Conservation (phyloP, 2,329 filamentous ascomycete species). For the Xylaria sp. region DNA sequence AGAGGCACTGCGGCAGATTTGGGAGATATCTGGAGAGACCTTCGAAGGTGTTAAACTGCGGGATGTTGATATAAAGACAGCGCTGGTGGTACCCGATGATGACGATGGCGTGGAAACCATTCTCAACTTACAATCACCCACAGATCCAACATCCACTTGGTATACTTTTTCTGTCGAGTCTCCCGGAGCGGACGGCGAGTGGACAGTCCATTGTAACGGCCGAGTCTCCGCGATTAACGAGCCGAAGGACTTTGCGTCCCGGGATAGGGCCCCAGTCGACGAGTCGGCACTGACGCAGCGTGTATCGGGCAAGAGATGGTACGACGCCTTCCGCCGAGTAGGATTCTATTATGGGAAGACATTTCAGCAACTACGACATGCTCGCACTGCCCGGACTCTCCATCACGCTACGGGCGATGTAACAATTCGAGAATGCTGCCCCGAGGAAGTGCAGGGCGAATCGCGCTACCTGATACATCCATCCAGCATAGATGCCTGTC, state of each 20-base stretch:
- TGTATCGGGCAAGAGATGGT: constrained; percentile 45
- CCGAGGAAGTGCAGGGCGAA: constrained; percentile 45
- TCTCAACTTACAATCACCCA: constrained; percentile 40
- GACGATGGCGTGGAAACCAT: constrained; percentile 48
- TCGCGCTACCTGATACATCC: constrained; percentile 55
- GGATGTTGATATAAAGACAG: constrained; percentile 47
- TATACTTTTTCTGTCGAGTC: constrained; percentile 38
- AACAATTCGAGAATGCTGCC: constrained; percentile 26
- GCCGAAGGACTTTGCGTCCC: background rate
- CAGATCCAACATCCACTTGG: constrained; percentile 27
- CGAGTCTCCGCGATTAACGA: constrained; percentile 21
- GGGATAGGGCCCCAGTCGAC: constrained; percentile 17
- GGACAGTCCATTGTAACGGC: constrained; percentile 35
- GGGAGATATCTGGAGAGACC: constrained; percentile 33
- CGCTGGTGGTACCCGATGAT: constrained; percentile 46
- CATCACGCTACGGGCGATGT: constrained; percentile 30
- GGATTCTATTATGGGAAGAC: constrained; percentile 53
- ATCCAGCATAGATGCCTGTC: constrained; percentile 50
- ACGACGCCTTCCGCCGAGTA: constrained; percentile 48
- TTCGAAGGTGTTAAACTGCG: constrained; percentile 41
- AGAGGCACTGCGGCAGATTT: constrained; percentile 36
- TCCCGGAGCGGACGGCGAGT: constrained; percentile 21
- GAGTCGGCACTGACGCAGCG: constrained; percentile 39
- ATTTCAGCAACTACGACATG: constrained; percentile 49
- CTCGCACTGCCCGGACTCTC: constrained; percentile 42